A percentile compares a stretch with the other conserved stretches of the same genome.
phyloP scores from a whole-genome alignment of 805 yeast species.

The Peterozyma xylosa region DNA sequence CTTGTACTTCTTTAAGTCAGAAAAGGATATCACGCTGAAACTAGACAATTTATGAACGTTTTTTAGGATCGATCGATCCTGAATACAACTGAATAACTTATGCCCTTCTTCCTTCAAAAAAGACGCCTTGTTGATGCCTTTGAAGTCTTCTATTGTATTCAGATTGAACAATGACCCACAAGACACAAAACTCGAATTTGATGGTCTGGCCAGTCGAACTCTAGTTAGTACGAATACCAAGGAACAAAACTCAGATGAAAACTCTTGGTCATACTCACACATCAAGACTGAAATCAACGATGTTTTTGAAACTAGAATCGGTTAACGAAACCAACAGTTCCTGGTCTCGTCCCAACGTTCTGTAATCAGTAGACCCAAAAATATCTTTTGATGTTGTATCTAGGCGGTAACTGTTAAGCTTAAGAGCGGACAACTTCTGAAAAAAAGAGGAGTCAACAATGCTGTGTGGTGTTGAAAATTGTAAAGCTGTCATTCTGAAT shows the following conservation, averaged over 20 bases:
- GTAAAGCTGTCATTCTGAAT: slow-evolving; percentile 11
- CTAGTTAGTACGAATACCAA: slow-evolving; percentile 1
- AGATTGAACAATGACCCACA: slow-evolving; percentile 43
- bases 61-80: slow-evolving; percentile 23
- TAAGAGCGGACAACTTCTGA: slow-evolving; percentile 61
- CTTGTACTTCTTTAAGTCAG: slow-evolving; percentile 83
- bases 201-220: neutral
- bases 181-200: slow-evolving; percentile 14
- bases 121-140: slow-evolving; percentile 51
- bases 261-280: slow-evolving; percentile 11
- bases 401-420: slow-evolving; percentile 67
- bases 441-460: slow-evolving; percentile 87
- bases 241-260: neutral
- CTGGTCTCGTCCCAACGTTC: slow-evolving; percentile 20
- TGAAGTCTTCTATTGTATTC: slow-evolving; percentile 86
- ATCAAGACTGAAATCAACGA: slow-evolving; percentile 6
- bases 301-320: slow-evolving; percentile 23
- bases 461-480: slow-evolving; percentile 50
- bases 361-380: slow-evolving; percentile 28
- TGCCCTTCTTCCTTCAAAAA: slow-evolving; percentile 39
- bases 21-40: slow-evolving; percentile 58
- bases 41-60: slow-evolving; percentile 32
- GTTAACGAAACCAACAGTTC: slow-evolving; percentile 21
- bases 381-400: slow-evolving; percentile 39
- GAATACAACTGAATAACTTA: slow-evolving; percentile 18